Conservation (phyloP, 129 eudicot genomes). For the Arctium lappa region DNA sequence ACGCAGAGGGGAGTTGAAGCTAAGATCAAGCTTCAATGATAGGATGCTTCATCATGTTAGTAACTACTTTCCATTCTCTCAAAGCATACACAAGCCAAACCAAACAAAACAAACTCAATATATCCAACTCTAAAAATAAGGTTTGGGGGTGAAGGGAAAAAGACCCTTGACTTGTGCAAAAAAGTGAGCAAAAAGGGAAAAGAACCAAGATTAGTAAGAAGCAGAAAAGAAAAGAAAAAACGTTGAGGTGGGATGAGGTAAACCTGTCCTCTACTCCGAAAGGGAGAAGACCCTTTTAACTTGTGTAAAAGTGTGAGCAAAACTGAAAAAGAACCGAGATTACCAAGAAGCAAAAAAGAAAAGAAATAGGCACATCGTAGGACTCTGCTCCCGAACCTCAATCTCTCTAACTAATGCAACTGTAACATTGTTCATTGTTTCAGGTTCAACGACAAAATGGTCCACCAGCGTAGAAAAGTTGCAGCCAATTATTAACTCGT, state of each 20-base stretch:
- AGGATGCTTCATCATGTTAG: slow-evolving; percentile 42
- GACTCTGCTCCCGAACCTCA: background rate
- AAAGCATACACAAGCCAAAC: background rate
- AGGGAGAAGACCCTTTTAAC: background rate
- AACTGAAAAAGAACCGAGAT: no score
- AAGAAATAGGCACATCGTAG: no score
- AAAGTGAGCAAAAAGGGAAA: no score
- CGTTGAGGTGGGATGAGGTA: no score
- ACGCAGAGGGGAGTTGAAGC: slow-evolving; percentile 73
- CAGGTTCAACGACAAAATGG: slow-evolving; percentile 37
- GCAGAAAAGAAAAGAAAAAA: no score
- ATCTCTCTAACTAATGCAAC: background rate
- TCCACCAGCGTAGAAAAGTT: slow-evolving; percentile 19
- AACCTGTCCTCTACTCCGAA: no score
- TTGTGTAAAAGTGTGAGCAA: background rate
- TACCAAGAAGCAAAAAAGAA: no score
- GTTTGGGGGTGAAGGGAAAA: no score
- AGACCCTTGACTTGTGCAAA: background rate
- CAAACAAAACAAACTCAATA: no score
- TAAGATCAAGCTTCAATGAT: slow-evolving; percentile 64
- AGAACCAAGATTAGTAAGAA: no score
- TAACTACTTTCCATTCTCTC: background rate
- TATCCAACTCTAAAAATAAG: no score
- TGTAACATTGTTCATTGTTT: background rate
- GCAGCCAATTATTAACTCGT: background rate